These are phyloP conservation scores for Calonectria leucothoes DNA, from an alignment of 2,329 filamentous ascomycete genomes.

Conservation along the genomic window DNA sequence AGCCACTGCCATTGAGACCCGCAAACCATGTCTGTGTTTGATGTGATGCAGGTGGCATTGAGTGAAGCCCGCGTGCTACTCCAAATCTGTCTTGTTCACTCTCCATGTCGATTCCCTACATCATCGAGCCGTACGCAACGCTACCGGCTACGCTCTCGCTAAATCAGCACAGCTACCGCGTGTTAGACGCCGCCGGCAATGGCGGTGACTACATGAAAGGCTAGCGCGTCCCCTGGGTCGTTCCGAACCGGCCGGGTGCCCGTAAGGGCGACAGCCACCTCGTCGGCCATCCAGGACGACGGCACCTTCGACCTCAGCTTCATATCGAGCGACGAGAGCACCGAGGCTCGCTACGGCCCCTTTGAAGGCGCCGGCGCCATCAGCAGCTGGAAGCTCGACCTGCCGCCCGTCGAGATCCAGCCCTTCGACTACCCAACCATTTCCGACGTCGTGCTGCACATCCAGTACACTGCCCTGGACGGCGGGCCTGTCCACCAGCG, in stretches of 20 bases:
- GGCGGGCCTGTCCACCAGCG: background rate
- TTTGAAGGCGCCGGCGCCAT: conserved; percentile 24
- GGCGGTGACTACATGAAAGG: background rate
- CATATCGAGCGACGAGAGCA: background rate
- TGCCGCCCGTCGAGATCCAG: background rate
- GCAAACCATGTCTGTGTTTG: background rate
- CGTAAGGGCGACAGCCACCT: background rate
- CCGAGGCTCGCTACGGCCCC: background rate
- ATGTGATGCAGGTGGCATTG: background rate
- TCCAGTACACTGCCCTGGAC: conserved; percentile 10
- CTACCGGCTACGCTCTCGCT: conserved; percentile 13
- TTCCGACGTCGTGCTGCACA: conserved; percentile 11
- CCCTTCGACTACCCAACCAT: conserved; percentile 18
- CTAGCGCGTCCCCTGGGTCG: background rate
- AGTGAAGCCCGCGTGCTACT: background rate
- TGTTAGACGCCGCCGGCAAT: background rate
- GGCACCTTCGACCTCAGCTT: conserved; percentile 17
- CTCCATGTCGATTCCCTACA: conserved; percentile 45
- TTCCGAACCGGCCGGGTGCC: background rate
- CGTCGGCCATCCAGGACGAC: background rate
- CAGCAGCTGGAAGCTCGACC: conserved; percentile 17
- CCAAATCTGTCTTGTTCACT: background rate
- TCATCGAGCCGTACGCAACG: conserved; percentile 42
- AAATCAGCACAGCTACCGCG: background rate
- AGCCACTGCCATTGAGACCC: background rate